Conservation (phyloP, 768 basidiomycete genomes). For the Exidia glandulosa region DNA sequence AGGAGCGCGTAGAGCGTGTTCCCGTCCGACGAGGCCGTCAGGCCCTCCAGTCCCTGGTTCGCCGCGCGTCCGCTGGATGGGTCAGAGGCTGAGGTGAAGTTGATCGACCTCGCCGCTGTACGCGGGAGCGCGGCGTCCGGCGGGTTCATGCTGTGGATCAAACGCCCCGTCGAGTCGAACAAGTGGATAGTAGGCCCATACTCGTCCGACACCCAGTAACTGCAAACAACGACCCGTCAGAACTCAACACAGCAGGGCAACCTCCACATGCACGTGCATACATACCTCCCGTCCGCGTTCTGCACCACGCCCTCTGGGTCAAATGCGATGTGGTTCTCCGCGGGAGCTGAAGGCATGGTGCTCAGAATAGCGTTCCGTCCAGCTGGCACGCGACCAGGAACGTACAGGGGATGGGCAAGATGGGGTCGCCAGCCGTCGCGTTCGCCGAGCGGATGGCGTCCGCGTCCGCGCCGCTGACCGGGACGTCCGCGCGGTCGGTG, state of each 20-base stretch:
- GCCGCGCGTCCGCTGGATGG: slow-evolving; percentile 41
- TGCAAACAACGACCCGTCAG: slow-evolving; percentile 9
- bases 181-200: slow-evolving; percentile 59
- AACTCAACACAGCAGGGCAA: slow-evolving; percentile 11
- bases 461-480: slow-evolving; percentile 50
- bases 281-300: slow-evolving; percentile 49
- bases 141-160: slow-evolving; percentile 48
- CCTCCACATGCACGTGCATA: no score
- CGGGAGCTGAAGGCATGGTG: slow-evolving; percentile 1
- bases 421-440: slow-evolving; percentile 14
- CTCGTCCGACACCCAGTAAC: slow-evolving; percentile 58
- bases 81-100: slow-evolving; percentile 40
- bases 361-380: slow-evolving; percentile 39
- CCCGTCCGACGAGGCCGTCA: slow-evolving; percentile 39
- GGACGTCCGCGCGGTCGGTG: slow-evolving; percentile 32
- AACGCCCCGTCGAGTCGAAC: slow-evolving; percentile 32
- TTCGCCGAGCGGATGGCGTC: slow-evolving; percentile 31
- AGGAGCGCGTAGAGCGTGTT: slow-evolving; percentile 47
- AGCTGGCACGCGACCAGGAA: no score
- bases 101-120: slow-evolving; percentile 30
- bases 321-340: slow-evolving; percentile 31
- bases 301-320: slow-evolving; percentile 52
- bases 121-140: slow-evolving; percentile 44
- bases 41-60: slow-evolving; percentile 52
- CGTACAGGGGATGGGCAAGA: slow-evolving; percentile 13